Conservation (phyloP, 2,329 filamentous ascomycete species). For the Epicoccum nigrum region DNA sequence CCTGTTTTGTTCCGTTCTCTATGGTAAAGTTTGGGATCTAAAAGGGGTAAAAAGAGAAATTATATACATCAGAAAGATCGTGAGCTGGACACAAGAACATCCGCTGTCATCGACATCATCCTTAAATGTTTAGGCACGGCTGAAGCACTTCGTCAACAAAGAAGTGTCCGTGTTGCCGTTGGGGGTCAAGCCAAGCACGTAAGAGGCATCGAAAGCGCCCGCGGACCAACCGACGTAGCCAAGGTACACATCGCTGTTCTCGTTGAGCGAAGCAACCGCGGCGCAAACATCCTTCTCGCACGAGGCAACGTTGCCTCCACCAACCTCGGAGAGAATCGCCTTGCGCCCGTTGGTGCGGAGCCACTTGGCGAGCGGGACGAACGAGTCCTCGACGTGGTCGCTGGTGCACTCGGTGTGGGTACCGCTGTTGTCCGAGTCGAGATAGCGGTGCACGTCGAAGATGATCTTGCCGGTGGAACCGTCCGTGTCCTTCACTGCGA, state of each 20-base stretch:
- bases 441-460: constrained; percentile 53
- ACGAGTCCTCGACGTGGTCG: constrained; percentile 42
- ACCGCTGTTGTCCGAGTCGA: constrained; percentile 50
- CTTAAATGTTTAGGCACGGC: not conserved
- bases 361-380: constrained; percentile 46
- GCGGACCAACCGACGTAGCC: constrained; percentile 41
- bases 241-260: constrained; percentile 38
- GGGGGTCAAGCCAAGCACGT: constrained; percentile 35
- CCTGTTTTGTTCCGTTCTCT: too few species aligned
- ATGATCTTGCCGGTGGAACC: constrained; percentile 61
- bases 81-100: not conserved
- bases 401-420: constrained; percentile 36
- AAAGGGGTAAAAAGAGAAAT: too few species aligned
- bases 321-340: constrained; percentile 52
- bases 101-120: not conserved
- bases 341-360: constrained; percentile 45
- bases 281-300: constrained; percentile 45
- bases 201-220: constrained; percentile 35
- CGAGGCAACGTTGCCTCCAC: constrained; percentile 46
- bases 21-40: too few species aligned
- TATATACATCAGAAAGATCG: too few species aligned
- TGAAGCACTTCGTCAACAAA: constrained; percentile 9
- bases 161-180: constrained; percentile 3
- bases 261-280: constrained; percentile 15
- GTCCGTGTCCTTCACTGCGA: constrained; percentile 64